A percentile compares a stretch with the other conserved stretches of the same genome.
Conservation (phyloP, 257 asterid species). For the Solanum chmielewskii region DNA sequence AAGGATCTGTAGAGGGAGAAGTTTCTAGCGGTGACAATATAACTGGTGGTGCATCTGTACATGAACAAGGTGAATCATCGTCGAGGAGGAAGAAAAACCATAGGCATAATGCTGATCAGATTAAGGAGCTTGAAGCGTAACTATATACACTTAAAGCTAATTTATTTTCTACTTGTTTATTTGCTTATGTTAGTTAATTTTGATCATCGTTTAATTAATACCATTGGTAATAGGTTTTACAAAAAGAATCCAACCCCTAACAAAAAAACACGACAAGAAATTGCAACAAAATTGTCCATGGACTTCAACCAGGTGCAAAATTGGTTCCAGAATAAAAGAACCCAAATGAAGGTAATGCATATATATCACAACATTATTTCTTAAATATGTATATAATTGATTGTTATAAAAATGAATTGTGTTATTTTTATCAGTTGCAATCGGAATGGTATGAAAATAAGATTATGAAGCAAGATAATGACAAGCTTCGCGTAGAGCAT, state of each 20-base stretch:
- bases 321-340: not conserved
- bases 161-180: not conserved
- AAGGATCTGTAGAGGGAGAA: conserved; percentile 33
- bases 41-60: conserved; percentile 45
- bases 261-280: conserved; percentile 19
- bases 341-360: not conserved
- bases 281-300: not conserved
- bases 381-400: not conserved
- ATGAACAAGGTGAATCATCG: conserved; percentile 34
- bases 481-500: conserved; percentile 60
- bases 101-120: conserved; percentile 32
- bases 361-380: too few species aligned
- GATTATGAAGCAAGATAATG: conserved; percentile 56
- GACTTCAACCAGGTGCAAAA: not conserved
- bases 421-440: conserved; percentile 33
- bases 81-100: conserved; percentile 21
- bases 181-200: not conserved
- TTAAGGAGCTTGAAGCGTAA: conserved; percentile 75
- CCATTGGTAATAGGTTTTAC: conserved; percentile 27
- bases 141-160: not conserved
- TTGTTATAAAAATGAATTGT: not conserved
- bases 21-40: conserved; percentile 47
- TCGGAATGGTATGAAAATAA: conserved; percentile 54
- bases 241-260: conserved; percentile 76
- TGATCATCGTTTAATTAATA: not conserved